Conservation (phyloP, 805 yeast species). For the Zygosaccharomyces pseudorouxii region DNA sequence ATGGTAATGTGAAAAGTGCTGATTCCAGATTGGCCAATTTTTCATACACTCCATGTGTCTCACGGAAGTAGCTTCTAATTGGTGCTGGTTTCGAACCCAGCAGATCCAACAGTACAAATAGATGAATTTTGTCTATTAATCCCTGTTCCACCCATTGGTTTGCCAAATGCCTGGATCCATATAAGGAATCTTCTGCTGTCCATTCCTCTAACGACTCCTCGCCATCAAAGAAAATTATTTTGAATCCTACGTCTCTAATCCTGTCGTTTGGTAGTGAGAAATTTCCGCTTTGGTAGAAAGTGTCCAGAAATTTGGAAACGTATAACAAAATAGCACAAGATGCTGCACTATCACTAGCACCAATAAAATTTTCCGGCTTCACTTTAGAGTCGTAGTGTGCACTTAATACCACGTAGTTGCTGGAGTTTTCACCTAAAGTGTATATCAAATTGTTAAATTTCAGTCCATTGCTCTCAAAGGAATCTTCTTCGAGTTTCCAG, state of each 20-base stretch:
- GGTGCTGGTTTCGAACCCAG: constrained; percentile 39
- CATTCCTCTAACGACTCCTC: constrained; percentile 57
- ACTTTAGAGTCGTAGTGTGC: constrained; percentile 55
- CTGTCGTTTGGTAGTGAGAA: constrained; percentile 4
- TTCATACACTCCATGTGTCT: constrained; percentile 38
- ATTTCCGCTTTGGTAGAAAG: constrained; percentile 9
- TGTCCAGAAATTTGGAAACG: constrained; percentile 36
- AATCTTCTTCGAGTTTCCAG: constrained; percentile 32
- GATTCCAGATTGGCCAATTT: constrained; percentile 38
- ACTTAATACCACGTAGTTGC: constrained; percentile 38
- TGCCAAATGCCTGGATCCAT: constrained; percentile 52
- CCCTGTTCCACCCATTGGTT: constrained; percentile 33
- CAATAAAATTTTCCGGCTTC: constrained; percentile 51
- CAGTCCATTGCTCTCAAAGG: constrained; percentile 36
- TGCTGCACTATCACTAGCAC: constrained; percentile 57
- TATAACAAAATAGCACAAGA: constrained; percentile 51
- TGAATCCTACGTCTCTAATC: constrained; percentile 36
- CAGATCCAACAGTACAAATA: constrained; percentile 48
- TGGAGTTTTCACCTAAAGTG: constrained; percentile 24
- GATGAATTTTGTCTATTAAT: constrained; percentile 36
- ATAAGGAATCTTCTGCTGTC: constrained; percentile 49
- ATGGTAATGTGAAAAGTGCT: not conserved
- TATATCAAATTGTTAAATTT: constrained; percentile 40
- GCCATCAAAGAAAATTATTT: constrained; percentile 54
- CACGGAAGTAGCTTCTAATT: constrained; percentile 41